Evolutionary conservation across 2,329 filamentous ascomycete genomes (phyloP).

Genomic region (Fusarium devonianum): DNA sequence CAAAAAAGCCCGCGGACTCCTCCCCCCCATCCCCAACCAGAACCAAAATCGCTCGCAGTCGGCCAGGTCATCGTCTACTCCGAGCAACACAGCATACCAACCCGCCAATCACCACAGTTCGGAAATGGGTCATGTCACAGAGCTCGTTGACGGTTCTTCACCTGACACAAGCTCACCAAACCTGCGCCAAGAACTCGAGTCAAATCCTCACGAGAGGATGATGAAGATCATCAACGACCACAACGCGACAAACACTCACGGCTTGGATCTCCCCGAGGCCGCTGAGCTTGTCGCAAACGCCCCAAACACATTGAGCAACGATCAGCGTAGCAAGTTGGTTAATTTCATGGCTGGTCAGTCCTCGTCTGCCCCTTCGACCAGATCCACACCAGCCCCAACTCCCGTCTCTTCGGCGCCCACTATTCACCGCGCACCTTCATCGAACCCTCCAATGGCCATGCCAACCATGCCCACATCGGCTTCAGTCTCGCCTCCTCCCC

Average conservation of each 20-base stretch:
- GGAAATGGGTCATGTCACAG: constrained; percentile 66
- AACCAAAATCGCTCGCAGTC: constrained; percentile 40
- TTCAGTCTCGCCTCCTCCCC: constrained; percentile 39
- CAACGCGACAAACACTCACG: constrained; percentile 60
- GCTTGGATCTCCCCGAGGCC: constrained; percentile 61
- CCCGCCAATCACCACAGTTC: constrained; percentile 45
- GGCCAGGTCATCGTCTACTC: constrained; percentile 33
- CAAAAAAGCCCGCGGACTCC: constrained; percentile 62
- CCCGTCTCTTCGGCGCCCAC: constrained; percentile 15
- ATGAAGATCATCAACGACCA: constrained; percentile 72
- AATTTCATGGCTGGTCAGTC: constrained; percentile 64
- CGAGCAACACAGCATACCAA: constrained; percentile 35
- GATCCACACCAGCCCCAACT: constrained; percentile 29
- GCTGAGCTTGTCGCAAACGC: constrained; percentile 60
- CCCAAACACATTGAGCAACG: constrained; percentile 60
- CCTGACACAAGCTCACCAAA: constrained; percentile 57
- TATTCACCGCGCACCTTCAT: constrained; percentile 16
- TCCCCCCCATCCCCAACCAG: constrained; percentile 61
- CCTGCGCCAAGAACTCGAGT: constrained; percentile 63
- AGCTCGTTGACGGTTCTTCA: constrained; percentile 63
- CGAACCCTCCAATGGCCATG: constrained; percentile 28
- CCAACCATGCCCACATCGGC: constrained; percentile 32
- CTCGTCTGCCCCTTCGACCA: constrained; percentile 37
- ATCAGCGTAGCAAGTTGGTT: constrained; percentile 66
- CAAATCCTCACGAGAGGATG: constrained; percentile 67